Conservation (phyloP, 2,329 filamentous ascomycete species). For the Teratosphaeria zuluensis region DNA sequence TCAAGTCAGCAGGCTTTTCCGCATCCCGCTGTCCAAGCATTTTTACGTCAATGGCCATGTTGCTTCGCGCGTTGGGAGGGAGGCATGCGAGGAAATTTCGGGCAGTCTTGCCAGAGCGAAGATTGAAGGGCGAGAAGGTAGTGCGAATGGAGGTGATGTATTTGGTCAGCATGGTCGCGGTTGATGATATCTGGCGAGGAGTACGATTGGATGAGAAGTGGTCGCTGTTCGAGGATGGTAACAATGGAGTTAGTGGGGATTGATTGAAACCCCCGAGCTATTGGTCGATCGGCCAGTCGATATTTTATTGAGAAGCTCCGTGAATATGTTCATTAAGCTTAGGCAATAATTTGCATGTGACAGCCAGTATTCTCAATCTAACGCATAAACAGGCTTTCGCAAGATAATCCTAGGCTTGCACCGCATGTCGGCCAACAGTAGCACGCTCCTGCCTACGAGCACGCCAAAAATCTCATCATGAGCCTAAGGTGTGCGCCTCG, state of each 20-base stretch:
- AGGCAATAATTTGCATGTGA: neutral
- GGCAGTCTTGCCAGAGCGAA: slow-evolving; percentile 62
- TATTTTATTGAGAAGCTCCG: neutral
- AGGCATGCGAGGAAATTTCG: slow-evolving; percentile 80
- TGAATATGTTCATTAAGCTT: no score
- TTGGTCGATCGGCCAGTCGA: no score
- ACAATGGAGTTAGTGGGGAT: no score
- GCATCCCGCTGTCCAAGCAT: slow-evolving; percentile 59
- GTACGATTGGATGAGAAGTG: no score
- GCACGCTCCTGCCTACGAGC: no score
- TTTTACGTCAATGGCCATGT: slow-evolving; percentile 68
- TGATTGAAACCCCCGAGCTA: no score
- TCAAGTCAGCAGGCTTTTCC: slow-evolving; percentile 56
- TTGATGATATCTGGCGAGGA: neutral
- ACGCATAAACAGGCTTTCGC: no score
- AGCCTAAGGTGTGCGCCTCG: no score
- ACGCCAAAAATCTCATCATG: no score
- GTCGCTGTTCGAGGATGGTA: no score
- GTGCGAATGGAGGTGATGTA: slow-evolving; percentile 78
- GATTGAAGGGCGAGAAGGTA: slow-evolving; percentile 86
- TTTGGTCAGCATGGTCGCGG: slow-evolving; percentile 62
- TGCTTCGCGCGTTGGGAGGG: slow-evolving; percentile 64
- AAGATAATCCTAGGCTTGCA: no score
- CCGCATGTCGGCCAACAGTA: no score
- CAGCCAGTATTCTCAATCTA: neutral